Base-by-base conservation (phyloP, 768 basidiomycete genomes). In the Rhodotorula babjevae region DNA sequence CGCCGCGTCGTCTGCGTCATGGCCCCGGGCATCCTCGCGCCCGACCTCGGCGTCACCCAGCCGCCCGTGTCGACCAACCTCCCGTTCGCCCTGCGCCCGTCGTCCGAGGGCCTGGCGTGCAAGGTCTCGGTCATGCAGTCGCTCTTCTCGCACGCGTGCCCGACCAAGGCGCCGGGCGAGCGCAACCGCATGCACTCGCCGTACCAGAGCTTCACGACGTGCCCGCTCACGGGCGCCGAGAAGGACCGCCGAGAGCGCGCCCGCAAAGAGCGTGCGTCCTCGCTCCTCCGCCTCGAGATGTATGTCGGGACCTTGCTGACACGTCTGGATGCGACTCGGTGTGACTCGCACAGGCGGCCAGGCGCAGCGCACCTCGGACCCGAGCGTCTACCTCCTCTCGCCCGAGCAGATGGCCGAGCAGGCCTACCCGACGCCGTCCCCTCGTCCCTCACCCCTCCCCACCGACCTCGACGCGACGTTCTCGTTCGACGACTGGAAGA, bases 161-260 rank as follows among this genome's bases (percentile, higher is more conserved):
- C 94, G 0, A 94, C 93, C 0, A 87, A 89, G 29, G 93, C 94
- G 1, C 94, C 93, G 0, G 96, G 95, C 1, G 95, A 97, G 76
- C 84, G 85, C 65, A 88, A 85, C 49, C 84, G 88, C 56, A 89
- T 98, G 88, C 90, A 93, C 78, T 91, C 90, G 40, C 89, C 92
- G 53, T 84, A 95, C 33, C 87, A 89, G 76, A 82, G 87, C 0
- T 91, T 98, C 78, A 89, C 97, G 81, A 88, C 88, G 61, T 85
- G 86, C 0, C 93, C 92, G 5, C 83, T 96, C 18, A 90, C 87
- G 9, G 85, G 86, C 0, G 88, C 89, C 66, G 93, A 95, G 81
- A 90, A 89, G 83, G 88, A 87, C 76, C 84, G 85, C 76, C 84
- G 91, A 40, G 80, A 84, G 47, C 72, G 78, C 58, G 79, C 80